These are phyloP conservation scores for Chalciporus sphaerocephalus DNA, from an alignment of 768 basidiomycete genomes.

Conservation along the genomic window DNA sequence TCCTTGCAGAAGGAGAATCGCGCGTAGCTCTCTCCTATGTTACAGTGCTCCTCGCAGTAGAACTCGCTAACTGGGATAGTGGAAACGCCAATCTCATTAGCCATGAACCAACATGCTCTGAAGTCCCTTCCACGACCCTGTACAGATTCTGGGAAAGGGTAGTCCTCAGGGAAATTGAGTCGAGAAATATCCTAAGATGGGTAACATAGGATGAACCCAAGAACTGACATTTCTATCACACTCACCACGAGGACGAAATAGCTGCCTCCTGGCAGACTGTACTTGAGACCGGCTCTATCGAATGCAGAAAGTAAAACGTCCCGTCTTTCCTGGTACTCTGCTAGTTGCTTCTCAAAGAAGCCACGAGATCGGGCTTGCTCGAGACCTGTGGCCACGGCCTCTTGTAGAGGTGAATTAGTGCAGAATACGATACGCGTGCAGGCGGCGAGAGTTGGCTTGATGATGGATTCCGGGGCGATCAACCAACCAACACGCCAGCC, in stretches of 20 bases:
- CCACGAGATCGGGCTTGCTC: conserved; percentile 67
- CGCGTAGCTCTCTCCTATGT: conserved; percentile 81
- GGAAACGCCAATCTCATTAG: conserved; percentile 84
- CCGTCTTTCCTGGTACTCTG: conserved; percentile 79
- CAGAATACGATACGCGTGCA: conserved; percentile 94
- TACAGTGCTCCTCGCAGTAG: conserved; percentile 83
- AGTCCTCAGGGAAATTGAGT: conserved; percentile 78
- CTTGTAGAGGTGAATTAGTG: conserved; percentile 90
- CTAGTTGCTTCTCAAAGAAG: conserved; percentile 74
- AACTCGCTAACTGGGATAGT: conserved; percentile 98
- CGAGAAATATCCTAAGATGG: conserved; percentile 62
- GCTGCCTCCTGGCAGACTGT: conserved; percentile 83
- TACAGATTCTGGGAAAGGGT: conserved; percentile 73
- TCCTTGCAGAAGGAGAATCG: conserved; percentile 98
- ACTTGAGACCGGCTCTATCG: conserved; percentile 77
- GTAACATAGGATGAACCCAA: conserved; percentile 8
- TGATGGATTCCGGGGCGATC: conserved; percentile 79
- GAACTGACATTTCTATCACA: not conserved
- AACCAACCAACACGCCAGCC: conserved; percentile 99
- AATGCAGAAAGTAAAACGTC: conserved; percentile 72
- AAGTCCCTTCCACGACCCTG: conserved; percentile 84
- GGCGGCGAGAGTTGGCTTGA: conserved; percentile 83
- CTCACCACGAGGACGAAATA: conserved; percentile 87
- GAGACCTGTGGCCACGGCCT: conserved; percentile 86
- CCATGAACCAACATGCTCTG: conserved; percentile 96